A percentile compares a stretch with the other conserved stretches of the same genome.
Conservation (phyloP, 2,329 filamentous ascomycete species). For the Tolypocladium cylindrosporum region DNA sequence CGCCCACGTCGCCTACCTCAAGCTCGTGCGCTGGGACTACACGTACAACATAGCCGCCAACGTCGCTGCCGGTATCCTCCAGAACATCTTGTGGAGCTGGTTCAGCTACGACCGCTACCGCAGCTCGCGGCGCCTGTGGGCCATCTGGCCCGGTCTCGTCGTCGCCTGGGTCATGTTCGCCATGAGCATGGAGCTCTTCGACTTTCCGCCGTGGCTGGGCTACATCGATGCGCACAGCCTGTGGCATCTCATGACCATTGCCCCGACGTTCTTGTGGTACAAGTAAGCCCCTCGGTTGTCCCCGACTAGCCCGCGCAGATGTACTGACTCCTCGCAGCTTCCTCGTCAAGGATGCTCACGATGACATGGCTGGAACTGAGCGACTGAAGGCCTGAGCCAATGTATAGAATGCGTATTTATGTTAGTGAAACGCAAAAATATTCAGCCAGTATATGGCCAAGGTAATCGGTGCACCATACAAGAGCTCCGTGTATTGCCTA, state of each 20-base stretch:
- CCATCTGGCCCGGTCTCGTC: constrained; percentile 80
- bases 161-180: constrained; percentile 86
- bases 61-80: constrained; percentile 66
- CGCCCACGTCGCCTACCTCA: constrained; percentile 73
- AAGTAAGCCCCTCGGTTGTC: constrained; percentile 52
- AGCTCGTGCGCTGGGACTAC: constrained; percentile 85
- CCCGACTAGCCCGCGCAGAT: not conserved
- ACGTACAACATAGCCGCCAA: constrained; percentile 98
- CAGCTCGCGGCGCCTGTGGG: constrained; percentile 65
- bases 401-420: not conserved
- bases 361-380: constrained; percentile 61
- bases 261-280: constrained; percentile 84
- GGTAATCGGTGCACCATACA: not conserved
- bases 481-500: not conserved
- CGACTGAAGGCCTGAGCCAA: constrained; percentile 52
- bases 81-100: constrained; percentile 77
- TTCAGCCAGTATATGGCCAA: not conserved
- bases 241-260: constrained; percentile 92
- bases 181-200: constrained; percentile 92
- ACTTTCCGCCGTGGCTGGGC: constrained; percentile 78
- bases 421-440: not conserved
- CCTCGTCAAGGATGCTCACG: constrained; percentile 72
- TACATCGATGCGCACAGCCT: constrained; percentile 87
- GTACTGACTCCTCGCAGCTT: constrained; percentile 48
- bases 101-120: constrained; percentile 71